phyloP scores from a whole-genome alignment of 2,329 filamentous ascomycete species.

The Colletotrichum horii region DNA sequence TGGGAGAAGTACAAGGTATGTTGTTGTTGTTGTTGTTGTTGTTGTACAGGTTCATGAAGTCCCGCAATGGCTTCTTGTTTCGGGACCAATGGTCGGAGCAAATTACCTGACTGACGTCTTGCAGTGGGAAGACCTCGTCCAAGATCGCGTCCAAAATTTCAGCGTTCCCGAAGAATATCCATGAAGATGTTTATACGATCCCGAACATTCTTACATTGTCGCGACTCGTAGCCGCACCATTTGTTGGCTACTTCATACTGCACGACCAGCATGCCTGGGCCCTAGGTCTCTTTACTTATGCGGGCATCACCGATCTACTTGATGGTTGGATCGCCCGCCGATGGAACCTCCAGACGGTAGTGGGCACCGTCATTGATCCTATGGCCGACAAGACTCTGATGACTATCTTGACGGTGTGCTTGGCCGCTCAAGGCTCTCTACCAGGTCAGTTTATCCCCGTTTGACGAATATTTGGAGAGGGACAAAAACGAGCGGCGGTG shows the following conservation, averaged over 20 bases:
- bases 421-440: conserved; percentile 82
- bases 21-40: neutral
- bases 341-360: conserved; percentile 90
- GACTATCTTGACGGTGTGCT: conserved; percentile 86
- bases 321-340: conserved; percentile 92
- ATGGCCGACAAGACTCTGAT: conserved; percentile 98
- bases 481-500: neutral
- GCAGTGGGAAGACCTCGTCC: neutral
- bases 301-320: conserved; percentile 87
- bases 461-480: too few species aligned
- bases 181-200: conserved; percentile 96
- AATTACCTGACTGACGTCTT: neutral
- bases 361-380: conserved; percentile 92
- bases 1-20: neutral
- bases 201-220: conserved; percentile 92
- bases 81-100: neutral
- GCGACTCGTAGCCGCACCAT: conserved; percentile 80
- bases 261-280: conserved; percentile 82
- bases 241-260: conserved; percentile 87
- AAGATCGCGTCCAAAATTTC: conserved; percentile 8
- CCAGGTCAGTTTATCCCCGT: conserved; percentile 63
- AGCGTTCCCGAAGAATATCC: conserved; percentile 33
- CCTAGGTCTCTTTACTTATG: conserved; percentile 87
- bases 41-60: neutral
- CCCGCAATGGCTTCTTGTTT: neutral